Evolutionary conservation across 345 rosid genomes (phyloP).

Genomic region (Euclidium syriacum): DNA sequence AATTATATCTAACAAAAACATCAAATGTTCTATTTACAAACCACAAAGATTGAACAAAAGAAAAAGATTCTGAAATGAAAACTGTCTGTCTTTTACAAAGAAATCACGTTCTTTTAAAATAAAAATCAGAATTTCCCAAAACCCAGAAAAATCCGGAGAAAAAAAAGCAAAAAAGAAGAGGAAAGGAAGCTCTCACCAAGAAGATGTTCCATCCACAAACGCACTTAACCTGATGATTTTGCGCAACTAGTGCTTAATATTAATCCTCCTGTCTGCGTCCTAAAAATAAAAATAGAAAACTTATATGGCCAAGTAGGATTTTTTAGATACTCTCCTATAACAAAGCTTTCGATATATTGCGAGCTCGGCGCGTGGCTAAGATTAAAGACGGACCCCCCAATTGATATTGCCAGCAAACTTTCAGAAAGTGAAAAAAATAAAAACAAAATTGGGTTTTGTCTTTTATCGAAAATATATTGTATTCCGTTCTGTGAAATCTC

Average conservation of each 20-base stretch:
- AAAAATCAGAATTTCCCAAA: background rate
- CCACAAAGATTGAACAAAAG: background rate
- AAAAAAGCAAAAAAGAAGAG: constrained; percentile 7
- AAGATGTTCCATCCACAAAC: constrained; percentile 32
- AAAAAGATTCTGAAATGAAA: background rate
- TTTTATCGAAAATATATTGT: background rate
- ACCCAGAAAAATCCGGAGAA: constrained; percentile 20
- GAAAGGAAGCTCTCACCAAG: constrained; percentile 25
- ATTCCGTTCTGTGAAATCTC: background rate
- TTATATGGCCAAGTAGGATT: constrained; percentile 25
- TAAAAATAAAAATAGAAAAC: background rate
- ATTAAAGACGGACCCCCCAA: background rate
- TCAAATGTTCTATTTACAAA: background rate
- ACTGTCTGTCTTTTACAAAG: background rate
- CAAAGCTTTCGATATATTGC: constrained; percentile 24
- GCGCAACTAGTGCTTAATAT: constrained; percentile 17
- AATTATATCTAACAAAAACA: constrained; percentile 11
- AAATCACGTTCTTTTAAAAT: background rate
- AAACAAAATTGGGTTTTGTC: background rate
- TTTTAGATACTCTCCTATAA: constrained; percentile 12
- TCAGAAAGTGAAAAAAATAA: background rate
- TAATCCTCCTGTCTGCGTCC: constrained; percentile 23
- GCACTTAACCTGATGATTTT: background rate
- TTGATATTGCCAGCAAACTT: background rate
- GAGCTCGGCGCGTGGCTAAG: constrained; percentile 31